Base-by-base conservation (phyloP, 768 basidiomycete genomes). In the Mycena capillaripes region DNA sequence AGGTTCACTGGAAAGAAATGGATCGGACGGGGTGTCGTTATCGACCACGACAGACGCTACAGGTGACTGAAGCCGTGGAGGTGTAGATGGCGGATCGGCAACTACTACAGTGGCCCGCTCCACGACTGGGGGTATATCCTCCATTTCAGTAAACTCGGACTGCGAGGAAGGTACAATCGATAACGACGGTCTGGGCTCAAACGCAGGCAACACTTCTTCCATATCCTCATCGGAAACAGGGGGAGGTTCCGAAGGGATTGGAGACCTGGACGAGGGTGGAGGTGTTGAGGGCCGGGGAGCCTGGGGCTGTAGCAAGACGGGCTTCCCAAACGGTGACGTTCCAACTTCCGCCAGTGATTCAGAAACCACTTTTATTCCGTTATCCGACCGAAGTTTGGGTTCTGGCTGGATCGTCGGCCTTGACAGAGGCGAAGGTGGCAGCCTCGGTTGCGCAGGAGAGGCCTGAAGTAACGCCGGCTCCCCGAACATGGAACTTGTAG, bases 201-300 rank as follows among this genome's bases (percentile, higher is more conserved):
- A 65, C 2, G 36, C 5, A 9, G 73, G 50, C 34, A 72, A 23
- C 6, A 84, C 78, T 71, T 86, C 86, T 70, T 86, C 85, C 82
- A 86, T 85, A 30, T 85, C 86, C 0, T 84, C 82, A 46, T 86
- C 85, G 14, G 59, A 60, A 32, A 56, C 38, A 55, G n/a, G 19
- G 16, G 30, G 11, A 19, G 40, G n/a, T n/a, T 42, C 5, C 23
- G 9, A n/a, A n/a, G n/a, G n/a, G n/a, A n/a, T n/a, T n/a, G n/a
- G n/a, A n/a, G n/a, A n/a, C 11, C 34, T n/a, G 34, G 32, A 25
- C 16, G 34, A 19, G 21, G 38, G 55, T n/a, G 57, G 38, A n/a
- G 48, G 53, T 21, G 55, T 57, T 17, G 25, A 61, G 34, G 48
- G 58, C 21, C 46, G 61, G 19, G 25, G 61, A n/a, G 42, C 30